These are phyloP conservation scores for Sphagnum tenellum DNA, from an alignment of 225 moss, liverwort and hornwort species.

Conservation along the genomic window DNA sequence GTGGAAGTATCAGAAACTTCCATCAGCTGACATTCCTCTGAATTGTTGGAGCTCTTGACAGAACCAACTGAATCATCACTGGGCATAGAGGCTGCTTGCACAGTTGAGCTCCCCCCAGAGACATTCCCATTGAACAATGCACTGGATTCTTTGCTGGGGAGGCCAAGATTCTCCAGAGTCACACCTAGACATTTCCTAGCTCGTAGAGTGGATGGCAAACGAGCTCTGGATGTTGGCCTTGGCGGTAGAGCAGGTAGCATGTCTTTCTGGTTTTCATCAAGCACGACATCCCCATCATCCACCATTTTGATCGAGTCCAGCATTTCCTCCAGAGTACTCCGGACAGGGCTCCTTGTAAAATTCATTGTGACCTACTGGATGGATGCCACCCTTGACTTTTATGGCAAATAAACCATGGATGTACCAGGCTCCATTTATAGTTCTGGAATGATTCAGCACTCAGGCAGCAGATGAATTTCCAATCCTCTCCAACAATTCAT, in stretches of 20 bases:
- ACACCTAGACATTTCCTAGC: conserved; percentile 50
- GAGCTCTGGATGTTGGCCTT: conserved; percentile 64
- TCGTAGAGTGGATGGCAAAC: conserved; percentile 69
- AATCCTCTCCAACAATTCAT: no score
- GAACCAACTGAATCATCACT: not conserved
- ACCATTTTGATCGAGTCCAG: conserved; percentile 21
- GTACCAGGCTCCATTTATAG: no score
- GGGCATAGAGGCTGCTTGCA: no score
- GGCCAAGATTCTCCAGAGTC: conserved; percentile 27
- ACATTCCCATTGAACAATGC: conserved; percentile 25
- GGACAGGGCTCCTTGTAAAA: not conserved
- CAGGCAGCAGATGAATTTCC: no score
- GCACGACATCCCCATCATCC: conserved; percentile 1
- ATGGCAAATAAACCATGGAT: no score
- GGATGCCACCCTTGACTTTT: no score
- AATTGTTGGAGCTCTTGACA: conserved; percentile 4
- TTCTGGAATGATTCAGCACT: no score
- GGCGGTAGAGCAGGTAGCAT: conserved; percentile 66
- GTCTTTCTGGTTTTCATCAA: conserved; percentile 39
- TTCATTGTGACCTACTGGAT: no score
- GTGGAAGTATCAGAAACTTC: no score
- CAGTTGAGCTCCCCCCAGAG: no score
- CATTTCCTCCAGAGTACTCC: conserved; percentile 54
- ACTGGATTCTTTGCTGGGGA: conserved; percentile 12
- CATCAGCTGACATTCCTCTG: no score